A percentile compares a stretch with the other conserved stretches of the same genome.
phyloP scores from a whole-genome alignment of 345 rosid genomes.

The Aurinia saxatilis region DNA sequence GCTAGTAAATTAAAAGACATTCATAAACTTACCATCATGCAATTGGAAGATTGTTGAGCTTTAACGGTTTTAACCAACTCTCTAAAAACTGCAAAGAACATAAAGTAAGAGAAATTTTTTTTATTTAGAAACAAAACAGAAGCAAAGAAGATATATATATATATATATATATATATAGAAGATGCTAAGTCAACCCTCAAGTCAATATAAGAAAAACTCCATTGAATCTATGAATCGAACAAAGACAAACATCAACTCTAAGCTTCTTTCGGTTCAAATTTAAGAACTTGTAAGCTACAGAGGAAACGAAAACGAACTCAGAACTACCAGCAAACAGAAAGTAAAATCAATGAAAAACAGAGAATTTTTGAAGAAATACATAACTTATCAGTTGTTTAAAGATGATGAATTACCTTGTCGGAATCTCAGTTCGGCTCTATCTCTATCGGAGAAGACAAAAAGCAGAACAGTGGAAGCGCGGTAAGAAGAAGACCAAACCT shows the following conservation, averaged over 20 bases:
- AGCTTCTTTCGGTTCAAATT: background rate
- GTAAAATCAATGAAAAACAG: background rate
- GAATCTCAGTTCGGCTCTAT: background rate
- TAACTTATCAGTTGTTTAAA: background rate
- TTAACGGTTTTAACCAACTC: background rate
- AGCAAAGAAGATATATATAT: too few species aligned
- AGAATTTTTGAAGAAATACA: background rate
- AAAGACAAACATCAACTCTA: background rate
- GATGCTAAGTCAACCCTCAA: constrained; percentile 2
- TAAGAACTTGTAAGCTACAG: background rate
- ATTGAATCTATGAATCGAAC: background rate
- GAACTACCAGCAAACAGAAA: background rate
- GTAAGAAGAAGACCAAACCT: constrained; percentile 7
- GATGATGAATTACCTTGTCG: background rate
- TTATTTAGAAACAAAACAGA: background rate
- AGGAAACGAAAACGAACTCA: background rate
- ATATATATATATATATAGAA: too few species aligned
- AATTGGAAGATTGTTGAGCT: too few species aligned
- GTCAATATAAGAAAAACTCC: constrained; percentile 1
- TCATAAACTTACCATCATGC: constrained; percentile 12
- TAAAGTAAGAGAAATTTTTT: background rate
- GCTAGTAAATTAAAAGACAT: background rate
- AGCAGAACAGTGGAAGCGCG: background rate
- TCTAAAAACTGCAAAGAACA: background rate
- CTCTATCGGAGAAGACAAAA: background rate